Base-by-base conservation (phyloP, 225 moss, liverwort and hornwort genomes). In the Climacium dendroides region DNA sequence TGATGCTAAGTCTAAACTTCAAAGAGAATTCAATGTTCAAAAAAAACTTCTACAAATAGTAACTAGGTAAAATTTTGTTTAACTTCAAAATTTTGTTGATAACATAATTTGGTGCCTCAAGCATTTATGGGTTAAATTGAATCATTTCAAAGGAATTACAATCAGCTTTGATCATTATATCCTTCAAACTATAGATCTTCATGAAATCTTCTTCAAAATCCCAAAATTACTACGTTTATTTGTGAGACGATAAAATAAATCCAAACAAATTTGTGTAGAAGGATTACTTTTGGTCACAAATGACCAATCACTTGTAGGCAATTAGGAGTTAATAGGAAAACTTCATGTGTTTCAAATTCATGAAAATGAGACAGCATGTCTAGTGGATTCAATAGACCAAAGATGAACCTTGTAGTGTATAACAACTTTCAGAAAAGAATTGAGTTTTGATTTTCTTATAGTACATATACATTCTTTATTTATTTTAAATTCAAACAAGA, bases 321-420 rank as follows among this genome's bases (percentile, higher is more conserved):
- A 15, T 41, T 25, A 8, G 15, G 0, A 7, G 8, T 3, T 26
- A 26, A 41, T 26, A 1, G 5, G 9, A 25, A 70, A 26, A 26
- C 26, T 41, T 43, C 3, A 26, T 8, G 8, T 43, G 9, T 71
- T 26, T 24, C 5, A 71, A 43, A 71, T 26, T 26, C 15, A 71
- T 26, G 15, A 41, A 15, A 71, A 71, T 71, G 9, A 41, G 3
- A n/a, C n/a, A 26, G 2, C 1, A 43, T 43, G 0, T 28, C 0
- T 43, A 1, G 43, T 26, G 5, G 16, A 25, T 43, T 28, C 26
- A 26, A 26, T 43, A 71, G 26, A 71, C 6, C 15, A 8, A 70
- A 70, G 3, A 15, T 43, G 9, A 15, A 43, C 16, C 26, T 39
- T 41, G 39, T 24, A 39, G 25, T 24, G 1, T 6, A 65, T 22